Evolutionary conservation across 2,329 filamentous ascomycete species (phyloP).

Genomic region (Fonsecaea monophora): DNA sequence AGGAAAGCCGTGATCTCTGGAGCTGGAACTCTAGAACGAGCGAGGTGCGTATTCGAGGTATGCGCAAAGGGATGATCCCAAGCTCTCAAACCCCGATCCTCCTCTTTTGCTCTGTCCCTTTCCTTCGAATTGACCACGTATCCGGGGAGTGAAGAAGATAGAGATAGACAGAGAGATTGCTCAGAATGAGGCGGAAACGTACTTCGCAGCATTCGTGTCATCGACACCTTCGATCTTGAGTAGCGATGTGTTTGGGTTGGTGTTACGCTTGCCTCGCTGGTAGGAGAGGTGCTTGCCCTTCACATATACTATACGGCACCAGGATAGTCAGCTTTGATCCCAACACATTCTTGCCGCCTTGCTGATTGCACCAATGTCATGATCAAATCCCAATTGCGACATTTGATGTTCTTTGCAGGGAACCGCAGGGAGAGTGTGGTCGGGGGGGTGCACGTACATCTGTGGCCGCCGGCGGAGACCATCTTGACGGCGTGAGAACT

Average conservation of each 20-base stretch:
- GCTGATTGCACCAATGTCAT: neutral
- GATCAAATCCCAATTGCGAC: slow-evolving; percentile 2
- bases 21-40: neutral
- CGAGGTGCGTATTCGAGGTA: neutral
- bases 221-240: slow-evolving; percentile 99
- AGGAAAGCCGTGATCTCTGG: neutral
- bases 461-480: slow-evolving; percentile 86
- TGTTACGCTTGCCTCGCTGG: slow-evolving; percentile 92
- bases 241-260: slow-evolving; percentile 86
- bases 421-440: neutral
- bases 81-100: neutral
- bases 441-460: slow-evolving; percentile 66
- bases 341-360: neutral
- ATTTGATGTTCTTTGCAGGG: neutral
- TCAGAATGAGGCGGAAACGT: slow-evolving; percentile 47
- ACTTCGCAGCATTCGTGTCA: slow-evolving; percentile 85
- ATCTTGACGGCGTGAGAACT: slow-evolving; percentile 67
- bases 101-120: neutral
- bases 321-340: slow-evolving; percentile 40
- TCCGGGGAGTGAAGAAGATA: neutral
- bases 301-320: slow-evolving; percentile 72
- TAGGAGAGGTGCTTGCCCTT: slow-evolving; percentile 99
- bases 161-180: neutral
- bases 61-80: neutral
- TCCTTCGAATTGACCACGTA: neutral